Evolutionary conservation across 768 basidiomycete genomes (phyloP).

Genomic region (Kwoniella newhampshirensis): DNA sequence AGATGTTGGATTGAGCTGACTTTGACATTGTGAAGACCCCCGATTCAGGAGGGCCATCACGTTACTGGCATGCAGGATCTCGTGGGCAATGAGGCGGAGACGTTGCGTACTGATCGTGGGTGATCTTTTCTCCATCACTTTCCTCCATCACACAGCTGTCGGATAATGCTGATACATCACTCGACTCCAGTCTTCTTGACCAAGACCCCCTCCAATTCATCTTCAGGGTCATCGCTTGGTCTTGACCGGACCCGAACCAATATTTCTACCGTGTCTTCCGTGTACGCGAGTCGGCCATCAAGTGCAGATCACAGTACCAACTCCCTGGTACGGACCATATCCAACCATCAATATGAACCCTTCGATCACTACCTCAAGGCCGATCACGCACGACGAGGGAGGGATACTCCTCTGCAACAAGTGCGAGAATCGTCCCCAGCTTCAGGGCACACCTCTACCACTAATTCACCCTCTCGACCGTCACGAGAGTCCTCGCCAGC

Average conservation of each 20-base stretch:
- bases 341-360: constrained; percentile 17
- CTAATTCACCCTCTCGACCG: neutral
- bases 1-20: neutral
- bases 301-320: constrained; percentile 3
- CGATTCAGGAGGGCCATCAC: constrained; percentile 43
- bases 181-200: constrained; percentile 11
- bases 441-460: neutral
- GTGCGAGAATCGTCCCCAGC: too few relatives aligned
- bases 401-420: too few relatives aligned
- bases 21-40: constrained; percentile 27
- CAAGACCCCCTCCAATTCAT: constrained; percentile 37
- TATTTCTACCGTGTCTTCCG: constrained; percentile 21
- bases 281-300: constrained; percentile 3
- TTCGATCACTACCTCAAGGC: constrained; percentile 37
- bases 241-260: constrained; percentile 21
- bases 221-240: constrained; percentile 26
- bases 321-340: constrained; percentile 5
- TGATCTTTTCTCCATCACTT: too few relatives aligned
- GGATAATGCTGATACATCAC: neutral
- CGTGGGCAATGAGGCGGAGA: constrained; percentile 23
- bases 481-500: too few relatives aligned
- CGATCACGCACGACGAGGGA: too few relatives aligned
- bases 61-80: constrained; percentile 36
- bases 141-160: too few relatives aligned
- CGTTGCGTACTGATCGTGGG: constrained; percentile 27